These are phyloP conservation scores for Gloeostereum incarnatum DNA, from an alignment of 768 basidiomycete genomes.

Conservation along the genomic window DNA sequence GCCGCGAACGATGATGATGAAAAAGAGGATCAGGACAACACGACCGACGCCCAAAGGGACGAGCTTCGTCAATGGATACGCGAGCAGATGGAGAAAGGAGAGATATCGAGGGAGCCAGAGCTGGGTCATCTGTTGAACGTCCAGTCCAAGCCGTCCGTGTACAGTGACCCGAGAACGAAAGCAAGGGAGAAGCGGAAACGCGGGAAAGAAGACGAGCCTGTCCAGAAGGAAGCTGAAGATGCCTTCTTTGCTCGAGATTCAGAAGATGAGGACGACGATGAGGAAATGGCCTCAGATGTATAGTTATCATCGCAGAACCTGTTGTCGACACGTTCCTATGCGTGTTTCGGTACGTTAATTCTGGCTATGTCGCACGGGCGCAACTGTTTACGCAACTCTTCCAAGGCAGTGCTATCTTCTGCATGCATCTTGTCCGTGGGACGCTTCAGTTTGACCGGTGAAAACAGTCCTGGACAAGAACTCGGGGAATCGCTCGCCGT, in stretches of 20 bases:
- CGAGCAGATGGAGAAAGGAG: slow-evolving; percentile 49
- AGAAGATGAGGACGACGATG: not conserved
- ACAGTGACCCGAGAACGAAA: not conserved
- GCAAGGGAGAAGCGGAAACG: not conserved
- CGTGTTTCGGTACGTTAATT: too few species aligned
- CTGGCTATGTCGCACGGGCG: too few species aligned
- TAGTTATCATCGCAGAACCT: too few species aligned
- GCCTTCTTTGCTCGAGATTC: not conserved
- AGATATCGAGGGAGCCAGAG: slow-evolving; percentile 56
- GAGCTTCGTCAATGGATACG: slow-evolving; percentile 53
- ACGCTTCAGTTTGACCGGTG: too few species aligned
- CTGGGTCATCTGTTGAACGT: slow-evolving; percentile 18
- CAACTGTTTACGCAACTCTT: too few species aligned
- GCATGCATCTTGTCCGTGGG: too few species aligned
- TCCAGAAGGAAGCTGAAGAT: not conserved
- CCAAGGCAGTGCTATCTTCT: too few species aligned
- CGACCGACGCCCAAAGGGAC: slow-evolving; percentile 42
- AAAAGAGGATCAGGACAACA: too few species aligned
- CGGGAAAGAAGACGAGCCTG: not conserved
- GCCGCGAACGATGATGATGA: slow-evolving; percentile 16
- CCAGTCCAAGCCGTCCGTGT: not conserved
- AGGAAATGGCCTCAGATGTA: too few species aligned
- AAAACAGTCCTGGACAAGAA: too few species aligned
- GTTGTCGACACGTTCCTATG: too few species aligned
- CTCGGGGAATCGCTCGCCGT: too few species aligned